phyloP scores from a whole-genome alignment of 2,329 filamentous ascomycete species.

The Paecilomyces sp. region DNA sequence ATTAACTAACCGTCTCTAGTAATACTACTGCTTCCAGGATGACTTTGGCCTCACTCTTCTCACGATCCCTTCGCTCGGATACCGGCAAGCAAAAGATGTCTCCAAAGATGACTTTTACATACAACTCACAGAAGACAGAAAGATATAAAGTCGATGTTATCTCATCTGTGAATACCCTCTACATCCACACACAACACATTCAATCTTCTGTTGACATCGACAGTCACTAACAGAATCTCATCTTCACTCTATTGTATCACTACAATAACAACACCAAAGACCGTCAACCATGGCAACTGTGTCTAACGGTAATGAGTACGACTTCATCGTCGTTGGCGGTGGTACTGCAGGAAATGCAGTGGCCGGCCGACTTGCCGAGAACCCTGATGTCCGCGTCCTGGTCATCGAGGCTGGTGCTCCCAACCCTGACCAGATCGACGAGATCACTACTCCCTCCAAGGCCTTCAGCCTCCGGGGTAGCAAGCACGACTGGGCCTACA shows the following conservation, averaged over 20 bases:
- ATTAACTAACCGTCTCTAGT: not conserved
- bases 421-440: slow-evolving; percentile 43
- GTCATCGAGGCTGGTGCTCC: slow-evolving; percentile 30
- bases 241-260: not conserved
- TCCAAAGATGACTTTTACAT: not conserved
- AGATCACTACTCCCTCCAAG: slow-evolving; percentile 50
- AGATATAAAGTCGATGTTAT: not conserved
- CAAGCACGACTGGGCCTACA: slow-evolving; percentile 56
- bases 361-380: slow-evolving; percentile 48
- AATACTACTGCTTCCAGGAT: not conserved
- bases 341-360: slow-evolving; percentile 34
- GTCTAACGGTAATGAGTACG: slow-evolving; percentile 11
- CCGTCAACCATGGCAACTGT: slow-evolving; percentile 4
- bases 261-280: not conserved
- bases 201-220: not conserved
- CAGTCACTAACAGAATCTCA: not conserved
- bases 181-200: not conserved
- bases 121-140: not conserved
- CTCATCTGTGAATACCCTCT: not conserved
- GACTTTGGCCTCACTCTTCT: not conserved
- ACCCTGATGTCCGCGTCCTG: slow-evolving; percentile 35
- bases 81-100: not conserved
- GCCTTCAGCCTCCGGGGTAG: slow-evolving; percentile 52
- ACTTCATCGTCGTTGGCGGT: slow-evolving; percentile 26
- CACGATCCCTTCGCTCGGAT: not conserved